A percentile compares a stretch with the other conserved stretches of the same genome.
These are phyloP conservation scores for Quaeritorhiza haematococci DNA, from an alignment of 371 early-diverging fungal species.

Conservation along the genomic window DNA sequence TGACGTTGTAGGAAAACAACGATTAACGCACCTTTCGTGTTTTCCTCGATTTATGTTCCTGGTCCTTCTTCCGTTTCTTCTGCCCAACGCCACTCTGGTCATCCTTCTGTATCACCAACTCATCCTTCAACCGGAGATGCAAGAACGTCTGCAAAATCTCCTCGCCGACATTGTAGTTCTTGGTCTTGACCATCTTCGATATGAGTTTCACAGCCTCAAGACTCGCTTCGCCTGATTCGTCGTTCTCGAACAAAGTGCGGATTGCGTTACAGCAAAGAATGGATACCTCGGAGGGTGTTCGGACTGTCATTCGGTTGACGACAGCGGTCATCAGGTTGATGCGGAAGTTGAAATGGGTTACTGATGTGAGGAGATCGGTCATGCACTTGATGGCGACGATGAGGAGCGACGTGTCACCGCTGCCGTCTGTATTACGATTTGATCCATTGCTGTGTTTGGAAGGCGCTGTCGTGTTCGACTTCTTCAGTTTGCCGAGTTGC, in stretches of 20 bases:
- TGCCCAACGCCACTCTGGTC: too few relatives aligned
- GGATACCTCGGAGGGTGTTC: constrained; percentile 39
- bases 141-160: constrained; percentile 65
- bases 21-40: constrained; percentile 1
- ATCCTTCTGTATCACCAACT: constrained; percentile 60
- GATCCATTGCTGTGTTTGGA: too few relatives aligned
- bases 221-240: constrained; percentile 80
- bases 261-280: constrained; percentile 72
- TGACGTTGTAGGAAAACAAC: too few relatives aligned
- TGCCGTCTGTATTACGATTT: constrained; percentile 28
- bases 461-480: constrained; percentile 9
- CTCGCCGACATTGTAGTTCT: constrained; percentile 61
- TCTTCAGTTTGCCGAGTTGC: constrained; percentile 3
- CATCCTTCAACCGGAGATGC: constrained; percentile 72
- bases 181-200: constrained; percentile 75
- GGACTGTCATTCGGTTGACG: constrained; percentile 57
- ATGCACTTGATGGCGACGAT: constrained; percentile 66
- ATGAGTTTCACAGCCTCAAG: constrained; percentile 79
- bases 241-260: constrained; percentile 69
- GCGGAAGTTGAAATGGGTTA: constrained; percentile 90
- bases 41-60: not conserved
- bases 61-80: not conserved
- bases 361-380: constrained; percentile 59
- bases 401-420: too few relatives aligned
- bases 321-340: constrained; percentile 77